These are phyloP conservation scores for Barbatosphaeria neglecta DNA, from an alignment of 495 filamentous ascomycete species.

Conservation along the genomic window DNA sequence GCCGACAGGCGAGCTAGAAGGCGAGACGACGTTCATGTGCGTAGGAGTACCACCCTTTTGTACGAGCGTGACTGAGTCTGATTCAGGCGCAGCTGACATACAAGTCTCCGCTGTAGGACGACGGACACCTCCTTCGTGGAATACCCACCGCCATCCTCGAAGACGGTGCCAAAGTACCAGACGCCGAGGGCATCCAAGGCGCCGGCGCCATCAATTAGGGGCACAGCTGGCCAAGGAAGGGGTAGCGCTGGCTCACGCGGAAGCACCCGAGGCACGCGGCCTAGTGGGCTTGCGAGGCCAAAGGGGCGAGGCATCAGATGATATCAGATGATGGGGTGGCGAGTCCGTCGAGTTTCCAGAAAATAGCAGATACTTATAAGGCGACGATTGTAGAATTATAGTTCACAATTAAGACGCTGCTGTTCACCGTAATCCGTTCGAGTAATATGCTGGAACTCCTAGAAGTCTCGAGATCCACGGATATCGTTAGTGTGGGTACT, in stretches of 20 bases:
- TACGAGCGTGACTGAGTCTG: not conserved
- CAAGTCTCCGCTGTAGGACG: slow-evolving; percentile 46
- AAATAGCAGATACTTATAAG: too few species aligned
- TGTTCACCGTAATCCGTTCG: too few species aligned
- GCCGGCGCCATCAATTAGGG: slow-evolving; percentile 27
- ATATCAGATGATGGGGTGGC: too few species aligned
- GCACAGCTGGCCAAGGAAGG: slow-evolving; percentile 23
- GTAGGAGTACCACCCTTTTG: slow-evolving; percentile 17
- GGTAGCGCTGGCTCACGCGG: slow-evolving; percentile 12
- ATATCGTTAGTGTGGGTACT: too few species aligned
- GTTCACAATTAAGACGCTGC: too few species aligned
- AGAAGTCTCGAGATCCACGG: too few species aligned
- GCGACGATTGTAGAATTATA: too few species aligned
- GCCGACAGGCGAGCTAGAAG: slow-evolving; percentile 19
- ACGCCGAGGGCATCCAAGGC: slow-evolving; percentile 35
- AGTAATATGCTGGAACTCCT: too few species aligned
- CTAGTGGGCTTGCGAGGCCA: slow-evolving; percentile 35
- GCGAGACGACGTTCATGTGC: slow-evolving; percentile 86
- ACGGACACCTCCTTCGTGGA: slow-evolving; percentile 93
- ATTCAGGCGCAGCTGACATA: too few species aligned
- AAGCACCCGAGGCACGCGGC: slow-evolving; percentile 19
- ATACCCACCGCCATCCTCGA: slow-evolving; percentile 64
- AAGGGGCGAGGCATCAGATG: slow-evolving; percentile 24
- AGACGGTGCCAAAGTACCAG: slow-evolving; percentile 52
- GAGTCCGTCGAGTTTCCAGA: too few species aligned